Evolutionary conservation across 371 early-diverging fungal species (phyloP).

Genomic region (Saksenaea vasiformis): DNA sequence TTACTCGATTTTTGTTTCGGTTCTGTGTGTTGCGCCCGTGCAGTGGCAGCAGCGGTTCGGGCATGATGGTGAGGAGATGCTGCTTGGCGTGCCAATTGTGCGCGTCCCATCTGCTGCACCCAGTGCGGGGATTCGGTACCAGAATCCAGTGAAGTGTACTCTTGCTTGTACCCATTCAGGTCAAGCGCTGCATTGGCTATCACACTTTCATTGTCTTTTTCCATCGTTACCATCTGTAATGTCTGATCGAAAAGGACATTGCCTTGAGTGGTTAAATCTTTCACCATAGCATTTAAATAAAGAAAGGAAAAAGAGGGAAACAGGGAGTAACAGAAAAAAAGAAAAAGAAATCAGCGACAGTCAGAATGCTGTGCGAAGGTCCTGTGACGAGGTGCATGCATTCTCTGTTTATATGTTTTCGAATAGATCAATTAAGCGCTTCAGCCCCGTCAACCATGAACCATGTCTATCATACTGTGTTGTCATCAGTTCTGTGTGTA

Average conservation of each 20-base stretch:
- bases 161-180: background rate
- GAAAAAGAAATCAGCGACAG: background rate
- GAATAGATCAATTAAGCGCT: background rate
- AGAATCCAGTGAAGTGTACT: slow-evolving; percentile 19
- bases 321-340: background rate
- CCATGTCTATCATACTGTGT: background rate
- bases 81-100: slow-evolving; percentile 62
- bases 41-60: slow-evolving; percentile 60
- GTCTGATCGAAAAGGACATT: background rate
- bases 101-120: slow-evolving; percentile 63
- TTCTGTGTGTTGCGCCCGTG: slow-evolving; percentile 16
- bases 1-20: background rate
- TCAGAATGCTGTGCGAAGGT: background rate
- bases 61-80: slow-evolving; percentile 77
- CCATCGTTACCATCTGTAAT: background rate
- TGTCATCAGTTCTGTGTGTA: background rate
- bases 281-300: background rate
- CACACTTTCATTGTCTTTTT: background rate
- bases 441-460: background rate
- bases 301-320: background rate
- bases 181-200: background rate
- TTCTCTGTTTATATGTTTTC: background rate
- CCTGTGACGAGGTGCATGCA: background rate
- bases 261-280: background rate
- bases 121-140: slow-evolving; percentile 34